Percentiles rank a stretch among this genome's conserved stretches.
Conservation (phyloP, 257 asterid species). For the Solanum sejunctum region DNA sequence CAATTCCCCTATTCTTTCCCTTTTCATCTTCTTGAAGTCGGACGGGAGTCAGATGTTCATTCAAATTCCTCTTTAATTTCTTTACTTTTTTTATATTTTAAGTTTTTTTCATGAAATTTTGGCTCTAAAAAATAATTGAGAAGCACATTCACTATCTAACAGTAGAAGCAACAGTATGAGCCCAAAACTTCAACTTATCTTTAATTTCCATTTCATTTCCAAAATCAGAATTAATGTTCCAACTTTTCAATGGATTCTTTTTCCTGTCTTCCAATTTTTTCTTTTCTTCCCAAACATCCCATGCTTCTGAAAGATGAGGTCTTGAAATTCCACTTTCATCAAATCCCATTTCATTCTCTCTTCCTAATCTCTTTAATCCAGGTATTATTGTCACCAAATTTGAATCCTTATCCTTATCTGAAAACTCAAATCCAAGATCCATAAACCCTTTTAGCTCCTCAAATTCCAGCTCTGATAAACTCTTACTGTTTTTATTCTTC, state of each 20-base stretch:
- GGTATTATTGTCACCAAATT: constrained; percentile 44
- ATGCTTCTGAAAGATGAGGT: constrained; percentile 49
- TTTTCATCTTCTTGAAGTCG: background rate
- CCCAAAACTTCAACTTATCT: constrained; percentile 60
- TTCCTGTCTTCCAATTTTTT: background rate
- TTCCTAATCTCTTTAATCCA: constrained; percentile 42
- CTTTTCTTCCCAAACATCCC: constrained; percentile 22
- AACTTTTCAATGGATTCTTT: constrained; percentile 13
- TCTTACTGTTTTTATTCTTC: constrained; percentile 19
- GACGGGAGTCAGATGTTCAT: too few relatives aligned
- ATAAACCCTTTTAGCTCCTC: constrained; percentile 72
- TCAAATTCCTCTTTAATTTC: too few relatives aligned
- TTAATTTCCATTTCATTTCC: constrained; percentile 53
- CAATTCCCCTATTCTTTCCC: background rate
- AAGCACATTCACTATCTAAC: constrained; percentile 6
- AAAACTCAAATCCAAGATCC: constrained; percentile 77
- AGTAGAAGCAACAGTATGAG: constrained; percentile 64
- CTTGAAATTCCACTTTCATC: constrained; percentile 11
- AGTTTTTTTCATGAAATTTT: too few relatives aligned
- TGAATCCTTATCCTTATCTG: constrained; percentile 42
- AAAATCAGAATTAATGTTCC: constrained; percentile 30
- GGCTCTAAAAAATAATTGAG: too few relatives aligned
- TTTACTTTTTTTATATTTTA: too few relatives aligned
- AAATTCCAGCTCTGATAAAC: constrained; percentile 56
- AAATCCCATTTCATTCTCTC: background rate